phyloP scores from a whole-genome alignment of 495 filamentous ascomycete species.

The Penicillium pulvis region DNA sequence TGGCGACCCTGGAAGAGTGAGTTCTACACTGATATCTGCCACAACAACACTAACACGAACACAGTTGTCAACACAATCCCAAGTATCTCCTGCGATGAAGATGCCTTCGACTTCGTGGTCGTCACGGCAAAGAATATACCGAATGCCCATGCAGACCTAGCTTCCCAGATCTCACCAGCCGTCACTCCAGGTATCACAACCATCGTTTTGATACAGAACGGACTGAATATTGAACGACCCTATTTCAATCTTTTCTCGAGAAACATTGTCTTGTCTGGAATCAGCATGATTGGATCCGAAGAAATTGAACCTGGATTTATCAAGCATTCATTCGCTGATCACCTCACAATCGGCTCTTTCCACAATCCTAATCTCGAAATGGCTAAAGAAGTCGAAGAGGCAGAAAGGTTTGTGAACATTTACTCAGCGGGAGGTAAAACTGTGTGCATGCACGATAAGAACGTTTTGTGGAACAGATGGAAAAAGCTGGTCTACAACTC shows the following conservation, averaged over 20 bases:
- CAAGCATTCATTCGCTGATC: conserved; percentile 20
- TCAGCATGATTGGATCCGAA: conserved; percentile 4
- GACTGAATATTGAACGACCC: conserved; percentile 1
- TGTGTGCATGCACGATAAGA: conserved; percentile 23
- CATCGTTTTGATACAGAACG: conserved; percentile 3
- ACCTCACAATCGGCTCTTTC: conserved; percentile 47
- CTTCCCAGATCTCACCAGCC: not conserved
- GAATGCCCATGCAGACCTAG: not conserved
- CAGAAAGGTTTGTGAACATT: conserved; percentile 38
- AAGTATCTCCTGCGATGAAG: not conserved
- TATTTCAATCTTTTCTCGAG: not conserved
- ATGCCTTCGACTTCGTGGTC: conserved; percentile 3
- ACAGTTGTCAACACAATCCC: not conserved
- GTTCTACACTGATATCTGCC: not conserved
- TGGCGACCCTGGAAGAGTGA: conserved; percentile 27
- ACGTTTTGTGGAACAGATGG: conserved; percentile 48
- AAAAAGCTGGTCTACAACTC: conserved; percentile 34
- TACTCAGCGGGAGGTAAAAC: conserved; percentile 37
- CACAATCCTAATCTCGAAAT: conserved; percentile 28
- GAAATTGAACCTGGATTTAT: not conserved
- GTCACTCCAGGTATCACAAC: conserved; percentile 1
- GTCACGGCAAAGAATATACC: not conserved
- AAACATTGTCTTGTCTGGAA: not conserved
- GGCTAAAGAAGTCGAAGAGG: conserved; percentile 20
- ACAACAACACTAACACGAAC: not conserved